These are phyloP conservation scores for Pseudevernia furfuracea DNA, from an alignment of 495 filamentous ascomycete genomes.

Conservation along the genomic window DNA sequence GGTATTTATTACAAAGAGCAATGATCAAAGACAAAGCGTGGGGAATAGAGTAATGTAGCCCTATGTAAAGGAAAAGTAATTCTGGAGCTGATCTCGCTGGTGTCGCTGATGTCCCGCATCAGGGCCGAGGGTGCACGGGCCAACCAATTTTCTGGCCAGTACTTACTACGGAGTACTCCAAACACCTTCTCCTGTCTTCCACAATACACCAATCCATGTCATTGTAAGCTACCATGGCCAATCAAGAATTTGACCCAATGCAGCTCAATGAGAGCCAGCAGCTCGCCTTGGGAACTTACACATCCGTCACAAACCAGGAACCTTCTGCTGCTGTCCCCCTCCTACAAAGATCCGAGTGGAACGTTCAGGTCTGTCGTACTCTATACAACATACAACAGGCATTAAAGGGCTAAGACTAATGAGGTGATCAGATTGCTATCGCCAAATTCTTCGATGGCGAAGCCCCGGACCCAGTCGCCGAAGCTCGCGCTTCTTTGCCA, in stretches of 20 bases:
- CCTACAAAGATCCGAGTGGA: conserved; percentile 85
- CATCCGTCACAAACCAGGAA: conserved; percentile 78
- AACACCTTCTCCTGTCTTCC: neutral
- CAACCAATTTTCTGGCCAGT: neutral
- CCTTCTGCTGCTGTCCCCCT: conserved; percentile 68
- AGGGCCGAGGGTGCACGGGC: neutral
- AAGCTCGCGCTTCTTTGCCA: conserved; percentile 57
- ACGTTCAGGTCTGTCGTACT: conserved; percentile 62
- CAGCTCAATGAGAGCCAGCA: conserved; percentile 70
- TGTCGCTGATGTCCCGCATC: neutral
- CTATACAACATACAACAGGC: neutral
- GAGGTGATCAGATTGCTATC: conserved; percentile 66
- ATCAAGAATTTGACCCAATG: conserved; percentile 49
- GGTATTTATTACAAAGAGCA: neutral
- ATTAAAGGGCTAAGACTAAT: neutral
- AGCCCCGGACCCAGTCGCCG: conserved; percentile 69
- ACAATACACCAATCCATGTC: neutral
- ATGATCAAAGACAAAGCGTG: conserved; percentile 2
- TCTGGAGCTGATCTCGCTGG: neutral
- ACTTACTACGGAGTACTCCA: too few relatives aligned
- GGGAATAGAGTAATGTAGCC: neutral
- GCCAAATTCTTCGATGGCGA: conserved; percentile 98
- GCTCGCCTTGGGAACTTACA: conserved; percentile 77
- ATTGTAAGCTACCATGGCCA: conserved; percentile 20
- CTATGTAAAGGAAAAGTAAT: neutral